Evolutionary conservation across 2,329 filamentous ascomycete species (phyloP).

Genomic region (Verticillium albo-atrum): DNA sequence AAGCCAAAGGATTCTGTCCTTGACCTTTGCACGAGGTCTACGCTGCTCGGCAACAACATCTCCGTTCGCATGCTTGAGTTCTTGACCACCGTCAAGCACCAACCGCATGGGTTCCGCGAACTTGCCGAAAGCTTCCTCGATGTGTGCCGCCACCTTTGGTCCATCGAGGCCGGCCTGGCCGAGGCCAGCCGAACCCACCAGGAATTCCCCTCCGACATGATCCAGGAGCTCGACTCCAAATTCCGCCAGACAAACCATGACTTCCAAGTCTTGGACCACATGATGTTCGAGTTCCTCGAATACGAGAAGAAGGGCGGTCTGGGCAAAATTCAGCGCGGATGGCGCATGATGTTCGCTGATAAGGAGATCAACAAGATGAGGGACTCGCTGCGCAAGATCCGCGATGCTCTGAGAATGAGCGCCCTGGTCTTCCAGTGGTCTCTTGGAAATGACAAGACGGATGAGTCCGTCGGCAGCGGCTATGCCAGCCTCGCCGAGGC

Average conservation of each 20-base stretch:
- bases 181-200: conserved; percentile 46
- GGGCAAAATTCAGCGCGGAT: conserved; percentile 55
- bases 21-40: conserved; percentile 54
- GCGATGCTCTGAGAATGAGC: conserved; percentile 60
- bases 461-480: conserved; percentile 59
- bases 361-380: conserved; percentile 58
- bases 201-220: conserved; percentile 54
- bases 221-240: conserved; percentile 59
- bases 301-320: conserved; percentile 59
- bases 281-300: conserved; percentile 57
- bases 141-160: conserved; percentile 60
- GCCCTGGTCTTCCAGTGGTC: conserved; percentile 63
- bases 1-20: conserved; percentile 26
- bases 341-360: conserved; percentile 59
- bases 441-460: conserved; percentile 52
- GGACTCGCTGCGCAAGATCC: conserved; percentile 49
- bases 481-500: conserved; percentile 64
- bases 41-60: conserved; percentile 57
- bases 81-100: conserved; percentile 49
- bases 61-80: conserved; percentile 63
- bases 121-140: conserved; percentile 65
- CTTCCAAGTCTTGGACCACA: conserved; percentile 59
- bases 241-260: conserved; percentile 57
- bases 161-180: conserved; percentile 62
- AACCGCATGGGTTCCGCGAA: conserved; percentile 50